A percentile compares a stretch with the other conserved stretches of the same genome.
Evolutionary conservation across 164 flowering plant genomes (phyloP).

Genomic region (Amborella trichopoda): DNA sequence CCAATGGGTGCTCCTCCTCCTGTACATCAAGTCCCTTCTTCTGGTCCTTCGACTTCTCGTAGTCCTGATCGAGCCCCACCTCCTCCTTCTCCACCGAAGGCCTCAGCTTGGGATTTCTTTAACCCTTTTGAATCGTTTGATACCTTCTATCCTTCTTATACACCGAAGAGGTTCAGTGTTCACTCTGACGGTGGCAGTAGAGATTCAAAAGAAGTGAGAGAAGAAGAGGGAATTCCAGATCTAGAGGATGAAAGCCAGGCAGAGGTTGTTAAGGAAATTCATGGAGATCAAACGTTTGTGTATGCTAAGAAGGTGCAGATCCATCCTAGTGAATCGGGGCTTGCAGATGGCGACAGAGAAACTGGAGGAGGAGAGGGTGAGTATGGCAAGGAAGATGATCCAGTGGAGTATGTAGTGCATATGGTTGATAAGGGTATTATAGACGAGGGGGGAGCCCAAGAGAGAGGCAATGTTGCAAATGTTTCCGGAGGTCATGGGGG

Average conservation of each 20-base stretch:
- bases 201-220: conserved; percentile 75
- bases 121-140: conserved; percentile 47
- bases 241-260: conserved; percentile 63
- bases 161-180: conserved; percentile 22
- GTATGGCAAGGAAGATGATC: conserved; percentile 18
- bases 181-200: conserved; percentile 27
- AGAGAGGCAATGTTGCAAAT: conserved; percentile 21
- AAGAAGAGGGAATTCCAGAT: conserved; percentile 97
- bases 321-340: conserved; percentile 3
- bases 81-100: conserved; percentile 59
- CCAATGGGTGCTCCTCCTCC: conserved; percentile 59
- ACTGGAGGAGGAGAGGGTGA: conserved; percentile 7
- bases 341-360: conserved; percentile 9
- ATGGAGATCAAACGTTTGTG: conserved; percentile 46
- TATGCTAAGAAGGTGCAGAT: conserved; percentile 5
- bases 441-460: conserved; percentile 26
- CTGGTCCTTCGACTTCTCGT: neutral
- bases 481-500: conserved; percentile 21
- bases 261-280: conserved; percentile 78
- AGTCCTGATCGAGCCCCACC: neutral
- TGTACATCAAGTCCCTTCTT: neutral
- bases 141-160: conserved; percentile 30
- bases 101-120: conserved; percentile 79
- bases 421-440: conserved; percentile 71
- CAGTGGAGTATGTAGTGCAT: conserved; percentile 60